Evolutionary conservation across 2,329 filamentous ascomycete genomes (phyloP).

Genomic region (Neurospora sp.): DNA sequence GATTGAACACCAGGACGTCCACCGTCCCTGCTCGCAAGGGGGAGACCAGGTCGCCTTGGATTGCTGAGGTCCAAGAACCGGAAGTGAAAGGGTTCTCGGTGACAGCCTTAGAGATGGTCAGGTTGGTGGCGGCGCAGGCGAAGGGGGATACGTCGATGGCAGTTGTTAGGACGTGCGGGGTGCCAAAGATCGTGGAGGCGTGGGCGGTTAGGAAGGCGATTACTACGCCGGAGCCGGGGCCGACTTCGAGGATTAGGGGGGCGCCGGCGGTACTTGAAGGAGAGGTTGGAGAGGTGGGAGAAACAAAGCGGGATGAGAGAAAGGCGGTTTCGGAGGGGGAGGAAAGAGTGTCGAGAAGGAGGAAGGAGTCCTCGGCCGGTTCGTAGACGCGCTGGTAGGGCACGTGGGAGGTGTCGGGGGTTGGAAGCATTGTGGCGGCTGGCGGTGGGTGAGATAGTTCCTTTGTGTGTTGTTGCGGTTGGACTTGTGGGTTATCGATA

Average conservation of each 20-base stretch:
- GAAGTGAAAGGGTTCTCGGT: too few species aligned
- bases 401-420: constrained; percentile 86
- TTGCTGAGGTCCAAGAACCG: constrained; percentile 23
- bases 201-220: constrained; percentile 78
- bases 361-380: constrained; percentile 89
- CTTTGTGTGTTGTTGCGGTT: neutral
- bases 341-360: constrained; percentile 86
- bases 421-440: constrained; percentile 63
- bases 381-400: constrained; percentile 85
- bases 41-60: constrained; percentile 60
- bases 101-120: constrained; percentile 43
- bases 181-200: constrained; percentile 60
- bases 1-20: constrained; percentile 91
- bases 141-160: constrained; percentile 79
- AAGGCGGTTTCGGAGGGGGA: constrained; percentile 58
- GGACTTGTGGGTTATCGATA: neutral
- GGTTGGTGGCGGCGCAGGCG: constrained; percentile 65
- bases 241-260: constrained; percentile 67
- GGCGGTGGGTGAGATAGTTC: neutral
- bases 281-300: constrained; percentile 19
- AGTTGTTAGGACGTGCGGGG: constrained; percentile 57
- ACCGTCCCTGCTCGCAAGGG: constrained; percentile 49
- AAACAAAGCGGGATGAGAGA: constrained; percentile 51
- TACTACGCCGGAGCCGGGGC: constrained; percentile 89
- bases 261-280: constrained; percentile 26